Evolutionary conservation across 2,329 filamentous ascomycete species (phyloP), one percentile per base, ranked within the genome.

Genomic region (Lomentospora prolificans): DNA sequence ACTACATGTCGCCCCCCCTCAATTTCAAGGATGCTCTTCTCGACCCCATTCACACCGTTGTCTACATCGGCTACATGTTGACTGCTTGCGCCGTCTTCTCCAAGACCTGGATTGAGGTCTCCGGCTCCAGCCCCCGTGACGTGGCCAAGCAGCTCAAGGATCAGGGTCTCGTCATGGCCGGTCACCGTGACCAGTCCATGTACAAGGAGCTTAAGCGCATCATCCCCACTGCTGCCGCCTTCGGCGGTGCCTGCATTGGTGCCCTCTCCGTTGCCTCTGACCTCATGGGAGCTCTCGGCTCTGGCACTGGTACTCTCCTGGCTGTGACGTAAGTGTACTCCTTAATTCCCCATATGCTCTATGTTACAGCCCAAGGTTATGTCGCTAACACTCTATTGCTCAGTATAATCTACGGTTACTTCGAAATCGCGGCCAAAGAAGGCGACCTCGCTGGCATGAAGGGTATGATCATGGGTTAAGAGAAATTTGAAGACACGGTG

Each of bases 91-190:
- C 91, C 59, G 85, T 97, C 72, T 99, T 99, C 83, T 96, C 91
- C 75, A 99, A 99, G 89, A 99, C 95, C 55, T 99, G 94, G 94
- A 99, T 99, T 66, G 94, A 99, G 77, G 94, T 99, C 62, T 97
- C 94, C 39, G 95, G 94, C 67, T 96, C 92, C 61, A 92, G 90
- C 78, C 95, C 94, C 59, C 89, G 94, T 68, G 94, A 99, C 69
- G 95, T 99, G 63, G 94, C 94, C 67, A 99, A 99, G 85, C 94
- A 97, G 78, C 85, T 99, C 72, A 99, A 99, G 85, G 95, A 99
- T 69, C 94, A 99, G 77, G 94, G 94, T 70, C 86, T 99, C 58
- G 92, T 99, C 64, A 99, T 99, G 95, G 92, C 94, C 67, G 94
- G 94, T 69, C 94, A 99, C 80, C 89, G 94, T 77, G 95, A 99